These are phyloP conservation scores for Massospora cicadina DNA, from an alignment of 371 early-diverging fungal genomes.

Conservation along the genomic window DNA sequence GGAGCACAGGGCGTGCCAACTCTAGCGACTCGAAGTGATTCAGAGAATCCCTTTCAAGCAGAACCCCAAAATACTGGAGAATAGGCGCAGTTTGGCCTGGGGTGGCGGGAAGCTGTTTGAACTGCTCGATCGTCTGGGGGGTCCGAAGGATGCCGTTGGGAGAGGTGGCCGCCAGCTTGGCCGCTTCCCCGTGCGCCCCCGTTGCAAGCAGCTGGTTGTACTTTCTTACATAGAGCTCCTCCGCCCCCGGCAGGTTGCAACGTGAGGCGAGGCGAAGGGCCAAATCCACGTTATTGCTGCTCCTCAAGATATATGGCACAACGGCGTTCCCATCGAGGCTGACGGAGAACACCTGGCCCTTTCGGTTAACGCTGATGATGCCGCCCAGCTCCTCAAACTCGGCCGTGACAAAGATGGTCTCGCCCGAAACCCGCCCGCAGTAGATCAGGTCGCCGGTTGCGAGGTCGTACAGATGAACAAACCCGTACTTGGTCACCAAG, in stretches of 20 bases:
- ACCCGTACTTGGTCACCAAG: conserved; percentile 93
- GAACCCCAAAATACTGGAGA: conserved; percentile 89
- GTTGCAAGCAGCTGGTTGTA: conserved; percentile 69
- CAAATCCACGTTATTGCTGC: conserved; percentile 67
- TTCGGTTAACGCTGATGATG: conserved; percentile 87
- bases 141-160: conserved; percentile 91
- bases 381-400: conserved; percentile 72
- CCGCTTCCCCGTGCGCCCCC: conserved; percentile 75
- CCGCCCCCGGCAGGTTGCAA: conserved; percentile 86
- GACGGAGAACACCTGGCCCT: conserved; percentile 92
- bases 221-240: conserved; percentile 69
- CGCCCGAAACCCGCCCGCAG: conserved; percentile 91
- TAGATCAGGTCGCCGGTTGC: conserved; percentile 84
- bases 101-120: conserved; percentile 62
- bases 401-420: conserved; percentile 94
- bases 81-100: conserved; percentile 83
- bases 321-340: conserved; percentile 72
- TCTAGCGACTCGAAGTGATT: conserved; percentile 90
- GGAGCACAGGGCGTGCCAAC: conserved; percentile 79
- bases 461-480: conserved; percentile 88
- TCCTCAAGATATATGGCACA: conserved; percentile 75
- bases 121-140: conserved; percentile 80
- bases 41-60: conserved; percentile 86
- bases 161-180: conserved; percentile 88
- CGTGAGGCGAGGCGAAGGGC: conserved; percentile 80